Conservation (phyloP, 805 yeast species). For the Peterozyma toletana region DNA sequence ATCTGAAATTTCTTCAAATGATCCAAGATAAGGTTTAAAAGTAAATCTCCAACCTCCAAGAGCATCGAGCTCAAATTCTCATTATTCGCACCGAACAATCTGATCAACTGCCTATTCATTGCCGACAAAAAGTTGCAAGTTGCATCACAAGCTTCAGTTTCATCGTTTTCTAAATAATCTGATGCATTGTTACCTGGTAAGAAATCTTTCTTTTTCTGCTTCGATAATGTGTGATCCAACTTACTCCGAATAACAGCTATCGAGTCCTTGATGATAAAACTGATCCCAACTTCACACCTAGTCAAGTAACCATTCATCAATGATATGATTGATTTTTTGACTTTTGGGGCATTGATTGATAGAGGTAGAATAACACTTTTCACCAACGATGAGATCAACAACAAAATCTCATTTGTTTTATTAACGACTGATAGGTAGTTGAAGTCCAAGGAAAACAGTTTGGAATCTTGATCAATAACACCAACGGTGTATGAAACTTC, state of each 20-base stretch:
- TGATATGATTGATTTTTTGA: slow-evolving; percentile 52
- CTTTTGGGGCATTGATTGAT: slow-evolving; percentile 49
- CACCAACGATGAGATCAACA: slow-evolving; percentile 62
- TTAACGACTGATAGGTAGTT: slow-evolving; percentile 42
- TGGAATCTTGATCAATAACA: slow-evolving; percentile 18
- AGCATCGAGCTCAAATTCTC: slow-evolving; percentile 44
- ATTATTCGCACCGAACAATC: slow-evolving; percentile 15
- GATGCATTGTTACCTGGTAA: slow-evolving; percentile 28
- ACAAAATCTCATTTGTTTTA: slow-evolving; percentile 50
- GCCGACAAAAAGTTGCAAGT: slow-evolving; percentile 47
- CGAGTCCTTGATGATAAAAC: slow-evolving; percentile 54
- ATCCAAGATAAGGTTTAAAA: slow-evolving; percentile 51
- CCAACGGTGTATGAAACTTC: slow-evolving; percentile 51
- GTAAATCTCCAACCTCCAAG: slow-evolving; percentile 47
- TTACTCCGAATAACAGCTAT: slow-evolving; percentile 44
- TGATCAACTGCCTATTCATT: slow-evolving; percentile 10
- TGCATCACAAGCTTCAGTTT: slow-evolving; percentile 65
- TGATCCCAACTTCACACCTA: slow-evolving; percentile 58
- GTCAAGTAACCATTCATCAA: slow-evolving; percentile 55
- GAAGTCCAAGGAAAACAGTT: slow-evolving; percentile 29
- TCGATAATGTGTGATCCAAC: slow-evolving; percentile 42
- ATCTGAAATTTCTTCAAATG: slow-evolving; percentile 75
- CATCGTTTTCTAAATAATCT: slow-evolving; percentile 26
- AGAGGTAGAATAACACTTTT: slow-evolving; percentile 73
- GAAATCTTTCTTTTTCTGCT: slow-evolving; percentile 75